Base-by-base conservation (phyloP, 2,329 filamentous ascomycete genomes). In the Colletotrichum magnum region DNA sequence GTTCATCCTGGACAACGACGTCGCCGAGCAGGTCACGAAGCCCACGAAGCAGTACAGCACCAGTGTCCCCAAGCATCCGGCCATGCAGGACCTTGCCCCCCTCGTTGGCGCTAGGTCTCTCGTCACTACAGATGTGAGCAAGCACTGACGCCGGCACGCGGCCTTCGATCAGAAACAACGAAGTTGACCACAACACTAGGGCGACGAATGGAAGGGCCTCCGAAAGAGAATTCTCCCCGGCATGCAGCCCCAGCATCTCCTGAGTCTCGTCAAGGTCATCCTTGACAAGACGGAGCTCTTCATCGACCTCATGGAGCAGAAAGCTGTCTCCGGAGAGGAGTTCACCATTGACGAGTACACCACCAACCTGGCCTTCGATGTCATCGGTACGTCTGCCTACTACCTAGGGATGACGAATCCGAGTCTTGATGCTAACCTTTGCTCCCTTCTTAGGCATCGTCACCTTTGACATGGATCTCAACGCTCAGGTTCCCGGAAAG, bases 341-440 rank as follows among this genome's bases (percentile, higher is more conserved):
- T 77, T 81, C 45, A 68, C 68, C 2, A 67, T 81, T 6, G 76
- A 76, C 47, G 69, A 74, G 28, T 71, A 76, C 10, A 74, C 74
- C 13, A 74, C 75, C 1, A 76, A 76, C 58, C 71, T 82, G 15
- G 79, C 80, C 6, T 82, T 82, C 54, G 81, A 83, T 63, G 77
- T 81, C 39, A 81, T 82, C 43, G 79, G 78, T 61, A 7, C 54
- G 45, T 32, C 16, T 16, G 21, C 21, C 21, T 18, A 1, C 2
- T 3, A 15, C 10, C 24, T 18, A 1, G 15, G 16, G 3, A 10
- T 69, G 72, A 47, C 72, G 71, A 53, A 75, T 5, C 6, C 1
- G 13, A 28, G 5, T 4, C 18, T 6, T 5, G 15, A 21, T 73
- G 21, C 43, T 26, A 15, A 28, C 18, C 1, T 13, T 5, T 36